Base-by-base conservation (phyloP, 1,139 yeast species). In the Trichomonascaceae sp. region DNA sequence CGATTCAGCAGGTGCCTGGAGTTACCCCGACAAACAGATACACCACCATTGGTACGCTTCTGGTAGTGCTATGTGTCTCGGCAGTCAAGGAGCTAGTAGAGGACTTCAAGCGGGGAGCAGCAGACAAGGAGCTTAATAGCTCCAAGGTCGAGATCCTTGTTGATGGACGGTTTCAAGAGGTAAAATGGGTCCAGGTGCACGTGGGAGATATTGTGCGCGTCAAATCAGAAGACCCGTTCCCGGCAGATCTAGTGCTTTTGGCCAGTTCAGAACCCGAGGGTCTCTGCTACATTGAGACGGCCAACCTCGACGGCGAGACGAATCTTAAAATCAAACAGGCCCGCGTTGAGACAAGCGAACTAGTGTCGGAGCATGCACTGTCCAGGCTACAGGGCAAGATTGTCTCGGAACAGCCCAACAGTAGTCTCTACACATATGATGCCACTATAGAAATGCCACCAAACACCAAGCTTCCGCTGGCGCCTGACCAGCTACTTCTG, bases 251-350 rank as follows among this genome's bases (percentile, higher is more conserved):
- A 38, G 65, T 89, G 11, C 59, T 92, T 16, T 53, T 92, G 30
- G 76, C 93, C 25, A 84, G 96, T 1, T 87, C 97, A 0, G 99
- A 92, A 54, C 98, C 99, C 0, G 97, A 89, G 58, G 99, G 98
- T 4, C 65, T 92, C 41, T 92, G 98, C 54, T 92, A 92, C 50
- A 84, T 89, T 38, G 99, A 92, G 59, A 92, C 99, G 1, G 94
- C 98, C 1, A 92, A 92, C 50, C 65, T 92, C 43, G 99, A 92
- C 56, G 99, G 99, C 39, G 99, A 92, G 56, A 92, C 99, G 0
- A 92, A 92, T 52, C 67, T 92, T 48, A 92, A 92, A 52, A 89
- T 92, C 50, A 92, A 92, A 51, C 97, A 92, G 54, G 75, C 95
- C 1, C 68, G 69, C 37, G 63, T 71, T 1, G 95, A 85, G 50